A percentile compares a stretch with the other conserved stretches of the same genome.
These are phyloP conservation scores for Mayamaea pseudoterrestris DNA, from an alignment of 108 stramenopile genomes.

Conservation along the genomic window DNA sequence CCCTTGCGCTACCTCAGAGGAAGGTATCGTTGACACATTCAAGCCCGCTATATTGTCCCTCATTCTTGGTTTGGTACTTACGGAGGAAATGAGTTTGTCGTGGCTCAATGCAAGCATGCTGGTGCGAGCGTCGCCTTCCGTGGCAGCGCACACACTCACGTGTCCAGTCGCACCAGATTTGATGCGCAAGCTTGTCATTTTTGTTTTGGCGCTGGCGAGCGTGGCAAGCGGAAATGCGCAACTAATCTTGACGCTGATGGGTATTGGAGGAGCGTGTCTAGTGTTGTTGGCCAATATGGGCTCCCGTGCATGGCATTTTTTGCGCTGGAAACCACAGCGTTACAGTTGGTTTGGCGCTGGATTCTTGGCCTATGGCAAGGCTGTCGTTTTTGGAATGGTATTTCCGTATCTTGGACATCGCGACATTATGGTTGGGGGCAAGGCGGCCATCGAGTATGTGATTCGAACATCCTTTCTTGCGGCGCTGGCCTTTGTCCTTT, in stretches of 20 bases:
- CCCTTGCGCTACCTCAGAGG: slow-evolving; percentile 2
- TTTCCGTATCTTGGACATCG: slow-evolving; percentile 56
- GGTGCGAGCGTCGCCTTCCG: slow-evolving; percentile 27
- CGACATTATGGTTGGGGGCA: slow-evolving; percentile 45
- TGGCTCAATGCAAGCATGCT: slow-evolving; percentile 32
- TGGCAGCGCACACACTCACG: slow-evolving; percentile 30
- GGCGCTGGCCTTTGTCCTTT: slow-evolving; percentile 35
- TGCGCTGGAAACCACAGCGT: slow-evolving; percentile 43
- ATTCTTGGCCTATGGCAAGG: slow-evolving; percentile 23
- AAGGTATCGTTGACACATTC: slow-evolving; percentile 1
- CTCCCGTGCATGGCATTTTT: slow-evolving; percentile 46
- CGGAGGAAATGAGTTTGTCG: slow-evolving; percentile 32
- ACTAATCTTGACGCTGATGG: slow-evolving; percentile 24
- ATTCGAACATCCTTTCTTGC: slow-evolving; percentile 32
- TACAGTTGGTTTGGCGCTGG: slow-evolving; percentile 22
- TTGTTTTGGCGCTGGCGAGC: slow-evolving; percentile 24
- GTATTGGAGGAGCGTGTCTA: slow-evolving; percentile 31
- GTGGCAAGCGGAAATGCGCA: slow-evolving; percentile 21
- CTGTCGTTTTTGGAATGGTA: slow-evolving; percentile 31
- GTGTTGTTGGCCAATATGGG: slow-evolving; percentile 56
- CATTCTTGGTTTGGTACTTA: slow-evolving; percentile 29
- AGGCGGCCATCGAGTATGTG: slow-evolving; percentile 41
- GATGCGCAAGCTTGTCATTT: slow-evolving; percentile 24
- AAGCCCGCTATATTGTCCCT: slow-evolving; percentile 25
- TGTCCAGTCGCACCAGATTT: slow-evolving; percentile 26